Evolutionary conservation across 257 asterid genomes (phyloP).

Genomic region (Penstemon newberryi): DNA sequence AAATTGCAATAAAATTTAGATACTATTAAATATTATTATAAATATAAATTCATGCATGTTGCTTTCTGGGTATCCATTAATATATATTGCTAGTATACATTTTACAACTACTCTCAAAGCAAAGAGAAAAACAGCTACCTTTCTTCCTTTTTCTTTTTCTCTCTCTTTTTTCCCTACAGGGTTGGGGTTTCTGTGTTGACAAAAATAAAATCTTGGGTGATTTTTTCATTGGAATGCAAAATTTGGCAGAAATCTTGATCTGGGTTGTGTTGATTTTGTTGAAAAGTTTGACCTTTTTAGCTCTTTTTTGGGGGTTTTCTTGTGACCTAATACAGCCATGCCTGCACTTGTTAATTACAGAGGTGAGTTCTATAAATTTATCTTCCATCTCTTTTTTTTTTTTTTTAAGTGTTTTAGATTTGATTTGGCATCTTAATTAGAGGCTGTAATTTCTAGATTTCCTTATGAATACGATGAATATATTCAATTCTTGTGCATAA

Average conservation of each 20-base stretch:
- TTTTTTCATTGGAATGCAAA: conserved; percentile 54
- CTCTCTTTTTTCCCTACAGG: conserved; percentile 49
- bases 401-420: neutral
- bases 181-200: conserved; percentile 50
- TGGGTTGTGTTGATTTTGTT: conserved; percentile 53
- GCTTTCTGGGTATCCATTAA: conserved; percentile 24
- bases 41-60: conserved; percentile 40
- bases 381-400: neutral
- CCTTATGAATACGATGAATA: conserved; percentile 12
- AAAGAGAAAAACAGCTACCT: conserved; percentile 29
- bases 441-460: neutral
- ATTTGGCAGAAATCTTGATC: conserved; percentile 52
- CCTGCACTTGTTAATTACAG: conserved; percentile 88
- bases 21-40: neutral
- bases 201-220: conserved; percentile 17
- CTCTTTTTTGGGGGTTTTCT: conserved; percentile 54
- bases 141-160: conserved; percentile 21
- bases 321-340: conserved; percentile 55
- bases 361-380: conserved; percentile 55
- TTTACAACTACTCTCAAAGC: conserved; percentile 22
- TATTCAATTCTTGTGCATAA: conserved; percentile 17
- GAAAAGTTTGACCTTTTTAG: conserved; percentile 44
- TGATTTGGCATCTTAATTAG: neutral
- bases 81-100: conserved; percentile 20
- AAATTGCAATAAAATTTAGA: neutral